These are phyloP conservation scores for Potentilla sterilis DNA, from an alignment of 306 rosid species.

Conservation along the genomic window DNA sequence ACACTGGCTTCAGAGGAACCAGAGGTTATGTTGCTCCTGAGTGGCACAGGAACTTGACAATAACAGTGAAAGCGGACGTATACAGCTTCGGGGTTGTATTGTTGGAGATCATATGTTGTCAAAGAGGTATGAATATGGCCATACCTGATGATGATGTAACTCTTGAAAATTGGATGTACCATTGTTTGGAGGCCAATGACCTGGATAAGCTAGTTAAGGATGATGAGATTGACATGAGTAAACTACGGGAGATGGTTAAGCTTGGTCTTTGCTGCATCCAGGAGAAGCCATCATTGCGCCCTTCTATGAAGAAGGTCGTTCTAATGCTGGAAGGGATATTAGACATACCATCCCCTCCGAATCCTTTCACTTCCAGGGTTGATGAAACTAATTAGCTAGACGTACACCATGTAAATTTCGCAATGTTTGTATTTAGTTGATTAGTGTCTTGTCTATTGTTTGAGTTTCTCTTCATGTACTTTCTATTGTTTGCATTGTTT, in stretches of 20 bases:
- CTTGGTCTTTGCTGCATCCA: constrained; percentile 40
- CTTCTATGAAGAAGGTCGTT: constrained; percentile 33
- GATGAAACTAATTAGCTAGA: not conserved
- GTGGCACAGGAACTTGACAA: constrained; percentile 32
- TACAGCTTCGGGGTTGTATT: constrained; percentile 42
- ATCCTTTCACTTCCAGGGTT: not conserved
- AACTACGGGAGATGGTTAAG: constrained; percentile 21
- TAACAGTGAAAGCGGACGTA: constrained; percentile 33
- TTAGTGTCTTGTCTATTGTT: not conserved
- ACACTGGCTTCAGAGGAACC: constrained; percentile 38
- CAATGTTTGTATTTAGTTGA: not conserved
- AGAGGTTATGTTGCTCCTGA: constrained; percentile 38
- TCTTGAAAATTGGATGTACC: constrained; percentile 29
- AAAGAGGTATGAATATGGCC: constrained; percentile 22
- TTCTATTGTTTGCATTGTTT: no score
- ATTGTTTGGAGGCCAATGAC: constrained; percentile 21
- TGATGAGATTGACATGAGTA: constrained; percentile 9
- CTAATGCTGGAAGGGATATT: constrained; percentile 39
- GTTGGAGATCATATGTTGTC: constrained; percentile 35
- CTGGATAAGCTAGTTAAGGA: constrained; percentile 15
- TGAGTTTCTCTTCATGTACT: not conserved
- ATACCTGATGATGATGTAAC: constrained; percentile 17
- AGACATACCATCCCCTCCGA: constrained; percentile 30
- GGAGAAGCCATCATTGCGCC: constrained; percentile 27
- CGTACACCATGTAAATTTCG: not conserved